Evolutionary conservation across 768 basidiomycete species (phyloP).

Genomic region (Macrolepiota fuliginosa): DNA sequence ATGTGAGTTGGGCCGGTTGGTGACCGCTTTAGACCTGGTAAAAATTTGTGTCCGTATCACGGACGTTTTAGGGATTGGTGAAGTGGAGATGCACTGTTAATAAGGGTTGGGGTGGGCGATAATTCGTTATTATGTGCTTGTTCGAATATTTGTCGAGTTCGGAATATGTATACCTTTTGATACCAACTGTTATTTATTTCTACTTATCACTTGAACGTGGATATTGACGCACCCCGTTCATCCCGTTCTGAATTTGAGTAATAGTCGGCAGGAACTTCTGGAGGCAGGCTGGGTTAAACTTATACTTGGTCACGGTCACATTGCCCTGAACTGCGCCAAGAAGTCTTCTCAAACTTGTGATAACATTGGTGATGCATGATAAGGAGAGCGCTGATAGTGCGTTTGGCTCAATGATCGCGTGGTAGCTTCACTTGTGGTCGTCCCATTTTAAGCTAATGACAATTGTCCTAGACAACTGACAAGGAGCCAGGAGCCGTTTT

Average conservation of each 20-base stretch:
- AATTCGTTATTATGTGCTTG: not conserved
- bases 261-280: not conserved
- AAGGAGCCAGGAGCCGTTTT: too few relatives aligned
- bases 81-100: not conserved
- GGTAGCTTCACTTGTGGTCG: not conserved
- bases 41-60: not conserved
- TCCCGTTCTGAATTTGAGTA: not conserved
- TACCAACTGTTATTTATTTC: not conserved
- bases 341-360: not conserved
- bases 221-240: not conserved
- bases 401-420: not conserved
- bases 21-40: not conserved
- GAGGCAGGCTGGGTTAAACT: not conserved
- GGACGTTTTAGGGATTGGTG: not conserved
- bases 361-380: not conserved
- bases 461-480: too few relatives aligned
- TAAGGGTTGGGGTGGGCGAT: not conserved
- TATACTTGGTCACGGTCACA: conserved; percentile 2
- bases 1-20: not conserved
- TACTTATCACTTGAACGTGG: not conserved
- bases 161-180: not conserved
- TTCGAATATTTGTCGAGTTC: not conserved
- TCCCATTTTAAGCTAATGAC: not conserved
- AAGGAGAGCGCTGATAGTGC: not conserved
- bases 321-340: not conserved